Conservation (phyloP, 805 yeast species). For the Candida parachauliodes region DNA sequence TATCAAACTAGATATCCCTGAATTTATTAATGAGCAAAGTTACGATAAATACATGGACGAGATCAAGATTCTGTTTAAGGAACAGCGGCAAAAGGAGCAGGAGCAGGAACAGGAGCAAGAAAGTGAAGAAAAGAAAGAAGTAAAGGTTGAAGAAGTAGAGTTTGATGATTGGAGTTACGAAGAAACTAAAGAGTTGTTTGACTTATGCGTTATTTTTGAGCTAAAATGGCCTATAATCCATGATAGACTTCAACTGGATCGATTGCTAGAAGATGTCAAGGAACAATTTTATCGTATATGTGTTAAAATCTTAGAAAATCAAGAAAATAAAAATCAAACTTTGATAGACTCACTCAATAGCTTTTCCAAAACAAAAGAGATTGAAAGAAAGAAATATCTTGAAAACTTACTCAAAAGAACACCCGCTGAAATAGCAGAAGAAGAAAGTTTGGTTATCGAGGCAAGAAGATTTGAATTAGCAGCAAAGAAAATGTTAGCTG, state of each 20-base stretch:
- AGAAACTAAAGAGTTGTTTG: conserved; percentile 79
- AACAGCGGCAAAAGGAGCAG: conserved; percentile 12
- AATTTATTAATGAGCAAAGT: conserved; percentile 56
- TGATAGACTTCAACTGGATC: conserved; percentile 47
- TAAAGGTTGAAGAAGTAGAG: conserved; percentile 4
- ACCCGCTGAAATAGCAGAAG: conserved; percentile 98
- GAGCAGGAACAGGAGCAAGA: conserved; percentile 11
- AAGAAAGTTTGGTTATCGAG: conserved; percentile 88
- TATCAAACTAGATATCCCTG: conserved; percentile 65
- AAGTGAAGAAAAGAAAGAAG: conserved; percentile 1
- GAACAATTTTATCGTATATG: conserved; percentile 74
- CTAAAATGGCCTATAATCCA: conserved; percentile 65
- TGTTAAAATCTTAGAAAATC: conserved; percentile 45
- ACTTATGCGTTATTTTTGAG: conserved; percentile 57
- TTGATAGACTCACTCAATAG: conserved; percentile 59
- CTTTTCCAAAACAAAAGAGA: conserved; percentile 68
- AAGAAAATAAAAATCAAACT: conserved; percentile 37
- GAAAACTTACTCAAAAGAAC: conserved; percentile 73
- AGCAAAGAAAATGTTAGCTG: conserved; percentile 82
- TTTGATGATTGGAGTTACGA: conserved; percentile 62
- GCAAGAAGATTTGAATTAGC: conserved; percentile 89
- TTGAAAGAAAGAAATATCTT: conserved; percentile 76
- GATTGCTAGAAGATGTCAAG: conserved; percentile 76
- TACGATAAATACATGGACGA: conserved; percentile 51
- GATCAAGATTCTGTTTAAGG: conserved; percentile 22